Evolutionary conservation across 192 early-diverging fungal species (phyloP), one percentile per base, ranked within the genome.

Genomic region (Backusella parvicylindrica): DNA sequence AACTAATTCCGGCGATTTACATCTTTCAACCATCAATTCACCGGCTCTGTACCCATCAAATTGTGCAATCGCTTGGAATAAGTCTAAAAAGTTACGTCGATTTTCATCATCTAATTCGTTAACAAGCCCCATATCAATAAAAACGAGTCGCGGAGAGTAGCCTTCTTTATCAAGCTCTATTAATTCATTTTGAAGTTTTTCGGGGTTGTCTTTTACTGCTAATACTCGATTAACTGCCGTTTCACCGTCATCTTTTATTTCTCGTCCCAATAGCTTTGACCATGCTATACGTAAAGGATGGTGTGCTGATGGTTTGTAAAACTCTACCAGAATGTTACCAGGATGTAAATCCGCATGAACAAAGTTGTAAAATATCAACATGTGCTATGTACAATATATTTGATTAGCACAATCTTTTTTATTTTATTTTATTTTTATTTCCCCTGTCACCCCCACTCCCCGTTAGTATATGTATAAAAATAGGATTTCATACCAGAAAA

Each of bases 331-430:
- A 56, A 98, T 97, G 75, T 99, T 99, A 37, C 95, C 97, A 18
- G 96, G 96, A 68, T 99, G 97, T 70, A 98, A 74, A 80, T 98
- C 97, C 5, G 95, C 92, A 76, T 99, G 97, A 28, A 95, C 89
- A 85, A 97, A 96, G 79, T 99, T 99, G 82, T 96, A 94, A 56
- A 94, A 84, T 36, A 97, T 93, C 0, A 99, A 87, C 97, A 99
- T 99, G 37, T 92, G 87, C 85, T 92, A 31, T 30, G 33, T 49
- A 72, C n/a, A n/a, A n/a, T 21, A 53, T 32, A 71, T 35, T 30
- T 18, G 35, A 31, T 33, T 4, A 9, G n/a, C 7, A 6, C 8
- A 64, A 26, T 26, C 30, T 32, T 33, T 6, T 21, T 36, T 23
- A 7, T 68, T 38, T 15, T 35, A 23, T 21, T 68, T 38, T 8